A percentile compares a stretch with the other conserved stretches of the same genome.
Evolutionary conservation across 352 stramenopile genomes (phyloP).

Genomic region (Globisporangium radiosum): DNA sequence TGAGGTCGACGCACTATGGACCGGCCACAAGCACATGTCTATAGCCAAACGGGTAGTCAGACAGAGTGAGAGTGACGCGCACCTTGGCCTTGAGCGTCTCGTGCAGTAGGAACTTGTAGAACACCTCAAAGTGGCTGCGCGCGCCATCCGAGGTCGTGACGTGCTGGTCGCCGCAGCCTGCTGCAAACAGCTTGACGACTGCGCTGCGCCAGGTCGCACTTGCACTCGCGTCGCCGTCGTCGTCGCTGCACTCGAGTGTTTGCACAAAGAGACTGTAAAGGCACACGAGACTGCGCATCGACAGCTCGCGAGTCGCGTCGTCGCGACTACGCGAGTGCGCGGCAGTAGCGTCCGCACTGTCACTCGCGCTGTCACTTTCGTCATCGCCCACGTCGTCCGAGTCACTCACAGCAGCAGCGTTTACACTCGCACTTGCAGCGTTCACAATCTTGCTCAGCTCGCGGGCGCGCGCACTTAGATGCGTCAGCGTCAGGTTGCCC

Average conservation of each 20-base stretch:
- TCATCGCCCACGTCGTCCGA: slow-evolving; percentile 15
- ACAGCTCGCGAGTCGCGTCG: not conserved
- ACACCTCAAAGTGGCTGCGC: slow-evolving; percentile 18
- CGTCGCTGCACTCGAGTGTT: slow-evolving; percentile 27
- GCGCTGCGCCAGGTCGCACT: slow-evolving; percentile 5
- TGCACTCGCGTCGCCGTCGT: not conserved
- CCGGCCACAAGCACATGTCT: no score
- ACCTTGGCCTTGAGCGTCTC: slow-evolving; percentile 47
- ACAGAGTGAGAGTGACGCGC: not conserved
- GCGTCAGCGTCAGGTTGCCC: slow-evolving; percentile 44
- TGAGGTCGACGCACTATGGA: no score
- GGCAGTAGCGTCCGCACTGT: no score
- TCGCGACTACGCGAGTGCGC: not conserved
- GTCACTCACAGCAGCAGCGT: not conserved
- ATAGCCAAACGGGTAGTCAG: no score
- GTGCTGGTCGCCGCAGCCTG: slow-evolving; percentile 14
- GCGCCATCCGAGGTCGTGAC: not conserved
- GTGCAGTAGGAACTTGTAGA: slow-evolving; percentile 41
- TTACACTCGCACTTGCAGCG: not conserved
- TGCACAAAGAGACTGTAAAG: slow-evolving; percentile 34
- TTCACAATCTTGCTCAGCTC: slow-evolving; percentile 23
- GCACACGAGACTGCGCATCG: slow-evolving; percentile 19
- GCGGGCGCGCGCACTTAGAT: slow-evolving; percentile 28
- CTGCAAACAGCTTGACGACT: slow-evolving; percentile 30
- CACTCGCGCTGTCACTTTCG: not conserved